A percentile compares a stretch with the other conserved stretches of the same genome.
These are phyloP conservation scores for Flaveria linearis DNA, from an alignment of 129 eudicot species.

Conservation along the genomic window DNA sequence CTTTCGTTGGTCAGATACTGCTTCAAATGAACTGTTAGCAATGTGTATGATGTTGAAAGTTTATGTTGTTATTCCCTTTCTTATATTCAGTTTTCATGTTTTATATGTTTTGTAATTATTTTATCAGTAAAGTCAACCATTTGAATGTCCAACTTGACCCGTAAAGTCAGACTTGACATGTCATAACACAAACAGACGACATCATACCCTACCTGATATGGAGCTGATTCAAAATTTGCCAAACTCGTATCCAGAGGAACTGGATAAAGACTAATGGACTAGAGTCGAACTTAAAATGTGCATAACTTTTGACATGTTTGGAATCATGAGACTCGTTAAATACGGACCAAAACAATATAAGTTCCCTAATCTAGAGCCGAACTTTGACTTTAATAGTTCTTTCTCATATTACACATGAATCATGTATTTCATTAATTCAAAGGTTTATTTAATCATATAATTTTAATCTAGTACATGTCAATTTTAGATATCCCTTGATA, in stretches of 20 bases:
- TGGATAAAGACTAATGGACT: not conserved
- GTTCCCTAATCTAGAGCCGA: not conserved
- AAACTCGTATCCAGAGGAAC: not conserved
- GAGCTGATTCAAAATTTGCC: not conserved
- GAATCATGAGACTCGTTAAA: not conserved
- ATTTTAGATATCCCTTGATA: slow-evolving; percentile 8
- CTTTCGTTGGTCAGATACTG: slow-evolving; percentile 81
- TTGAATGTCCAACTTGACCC: not conserved
- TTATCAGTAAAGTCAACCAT: not conserved
- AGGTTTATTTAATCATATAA: not conserved
- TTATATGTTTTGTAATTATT: not conserved
- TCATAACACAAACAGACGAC: not conserved
- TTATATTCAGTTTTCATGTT: not conserved
- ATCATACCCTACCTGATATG: not conserved
- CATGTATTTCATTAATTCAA: not conserved
- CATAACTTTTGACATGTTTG: not conserved
- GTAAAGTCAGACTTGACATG: not conserved
- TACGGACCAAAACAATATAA: not conserved
- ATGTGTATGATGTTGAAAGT: slow-evolving; percentile 33
- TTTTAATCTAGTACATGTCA: not conserved
- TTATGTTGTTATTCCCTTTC: not conserved
- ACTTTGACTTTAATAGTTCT: not conserved
- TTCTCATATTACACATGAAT: not conserved
- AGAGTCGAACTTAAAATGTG: not conserved
- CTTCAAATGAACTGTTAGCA: slow-evolving; percentile 75